phyloP scores from a whole-genome alignment of 345 rosid species.

The Arabis alpina region DNA sequence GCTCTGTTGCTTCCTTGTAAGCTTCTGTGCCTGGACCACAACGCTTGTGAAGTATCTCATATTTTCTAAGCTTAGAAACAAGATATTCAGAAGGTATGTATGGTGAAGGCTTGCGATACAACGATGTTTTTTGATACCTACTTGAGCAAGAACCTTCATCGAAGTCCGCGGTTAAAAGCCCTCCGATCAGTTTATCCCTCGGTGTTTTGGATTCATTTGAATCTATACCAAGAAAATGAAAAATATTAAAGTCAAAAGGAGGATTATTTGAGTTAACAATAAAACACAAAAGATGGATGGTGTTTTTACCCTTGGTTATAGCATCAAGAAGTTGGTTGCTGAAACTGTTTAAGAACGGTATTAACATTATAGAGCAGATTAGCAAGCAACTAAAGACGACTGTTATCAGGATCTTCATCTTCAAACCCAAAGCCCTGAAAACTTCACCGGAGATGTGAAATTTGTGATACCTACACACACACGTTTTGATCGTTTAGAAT shows the following conservation, averaged over 20 bases:
- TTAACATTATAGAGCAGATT: slow-evolving; percentile 6
- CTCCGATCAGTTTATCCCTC: neutral
- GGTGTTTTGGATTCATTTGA: slow-evolving; percentile 34
- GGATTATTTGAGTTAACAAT: too few relatives aligned
- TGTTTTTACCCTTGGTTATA: neutral
- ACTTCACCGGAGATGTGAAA: slow-evolving; percentile 20
- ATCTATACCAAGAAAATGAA: slow-evolving; percentile 10
- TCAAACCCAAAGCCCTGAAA: neutral
- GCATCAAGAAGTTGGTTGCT: neutral
- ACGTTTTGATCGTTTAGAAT: neutral
- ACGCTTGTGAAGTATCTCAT: too few relatives aligned
- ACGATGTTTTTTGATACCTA: too few relatives aligned
- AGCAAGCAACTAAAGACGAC: slow-evolving; percentile 5
- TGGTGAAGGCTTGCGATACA: too few relatives aligned
- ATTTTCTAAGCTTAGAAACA: too few relatives aligned
- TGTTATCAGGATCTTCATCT: slow-evolving; percentile 10
- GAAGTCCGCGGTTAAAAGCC: too few relatives aligned
- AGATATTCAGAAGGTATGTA: too few relatives aligned
- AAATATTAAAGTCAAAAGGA: neutral
- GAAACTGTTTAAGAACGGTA: neutral
- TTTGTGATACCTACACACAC: neutral
- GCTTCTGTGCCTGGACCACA: slow-evolving; percentile 29
- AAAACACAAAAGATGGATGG: neutral
- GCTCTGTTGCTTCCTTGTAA: slow-evolving; percentile 44
- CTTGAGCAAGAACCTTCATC: too few relatives aligned